Percentiles rank a stretch among this genome's conserved stretches.
Conservation (phyloP, 176 grass and related monocot genomes). For the Rhynchospora pubera region DNA sequence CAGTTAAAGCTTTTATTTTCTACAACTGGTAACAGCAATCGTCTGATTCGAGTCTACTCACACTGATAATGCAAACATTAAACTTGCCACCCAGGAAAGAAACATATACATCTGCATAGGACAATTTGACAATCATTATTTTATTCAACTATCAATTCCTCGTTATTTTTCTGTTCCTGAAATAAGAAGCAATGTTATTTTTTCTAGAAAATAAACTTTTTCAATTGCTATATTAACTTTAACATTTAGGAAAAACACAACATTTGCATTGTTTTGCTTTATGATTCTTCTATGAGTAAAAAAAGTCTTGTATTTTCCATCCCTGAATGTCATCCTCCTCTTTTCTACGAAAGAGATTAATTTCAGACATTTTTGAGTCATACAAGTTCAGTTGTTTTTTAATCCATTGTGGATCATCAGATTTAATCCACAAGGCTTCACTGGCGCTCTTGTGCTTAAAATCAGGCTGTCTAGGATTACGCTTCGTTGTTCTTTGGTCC, state of each 20-base stretch:
- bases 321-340: neutral
- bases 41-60: no score
- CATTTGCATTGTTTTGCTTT: neutral
- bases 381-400: constrained; percentile 12
- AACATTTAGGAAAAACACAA: neutral
- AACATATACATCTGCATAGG: neutral
- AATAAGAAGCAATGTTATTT: neutral
- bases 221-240: neutral
- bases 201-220: neutral
- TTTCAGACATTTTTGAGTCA: neutral
- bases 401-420: constrained; percentile 5
- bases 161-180: neutral
- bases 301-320: constrained; percentile 18
- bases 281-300: neutral
- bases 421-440: constrained; percentile 15
- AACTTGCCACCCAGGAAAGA: no score
- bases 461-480: neutral
- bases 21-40: no score
- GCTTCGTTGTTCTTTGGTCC: constrained; percentile 9
- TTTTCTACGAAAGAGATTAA: neutral
- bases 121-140: neutral
- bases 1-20: no score
- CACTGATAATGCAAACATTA: no score
- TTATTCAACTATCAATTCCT: neutral
- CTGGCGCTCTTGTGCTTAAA: constrained; percentile 2